Evolutionary conservation across 768 basidiomycete genomes (phyloP).

Genomic region (Mycena epipterygia): DNA sequence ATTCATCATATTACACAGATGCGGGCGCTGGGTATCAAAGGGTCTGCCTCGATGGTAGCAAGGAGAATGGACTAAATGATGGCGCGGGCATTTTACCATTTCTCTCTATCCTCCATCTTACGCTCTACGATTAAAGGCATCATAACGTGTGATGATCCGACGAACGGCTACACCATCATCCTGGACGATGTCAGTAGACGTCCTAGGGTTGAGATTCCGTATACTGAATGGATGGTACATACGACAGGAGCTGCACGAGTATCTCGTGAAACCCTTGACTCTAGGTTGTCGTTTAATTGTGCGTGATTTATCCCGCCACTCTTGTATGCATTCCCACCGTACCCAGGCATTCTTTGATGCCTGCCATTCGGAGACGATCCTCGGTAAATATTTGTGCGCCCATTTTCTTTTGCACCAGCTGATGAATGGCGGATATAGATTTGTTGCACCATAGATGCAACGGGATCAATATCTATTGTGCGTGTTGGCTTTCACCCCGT

Average conservation of each 20-base stretch:
- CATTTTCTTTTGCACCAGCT: too few species aligned
- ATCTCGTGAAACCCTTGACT: conserved; percentile 13
- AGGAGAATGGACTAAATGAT: conserved; percentile 9
- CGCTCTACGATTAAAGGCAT: background rate
- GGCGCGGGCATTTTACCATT: background rate
- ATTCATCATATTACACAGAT: background rate
- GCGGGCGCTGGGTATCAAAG: conserved; percentile 6
- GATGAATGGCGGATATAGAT: background rate
- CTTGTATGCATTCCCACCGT: background rate
- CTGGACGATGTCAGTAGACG: background rate
- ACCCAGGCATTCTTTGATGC: conserved; percentile 10
- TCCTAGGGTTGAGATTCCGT: background rate
- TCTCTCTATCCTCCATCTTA: background rate
- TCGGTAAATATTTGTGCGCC: background rate
- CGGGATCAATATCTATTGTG: background rate
- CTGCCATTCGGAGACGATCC: conserved; percentile 10
- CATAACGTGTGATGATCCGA: background rate
- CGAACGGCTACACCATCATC: background rate
- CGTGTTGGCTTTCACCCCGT: background rate
- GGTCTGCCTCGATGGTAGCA: conserved; percentile 1
- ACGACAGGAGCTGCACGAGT: background rate
- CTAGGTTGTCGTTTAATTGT: conserved; percentile 3
- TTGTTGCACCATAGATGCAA: conserved; percentile 5
- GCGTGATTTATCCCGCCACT: background rate
- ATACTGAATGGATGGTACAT: background rate